Evolutionary conservation across 1,284 basidiomycete genomes (phyloP), one percentile per base, ranked within the genome.

Genomic region (Ustilago vetiveriae): DNA sequence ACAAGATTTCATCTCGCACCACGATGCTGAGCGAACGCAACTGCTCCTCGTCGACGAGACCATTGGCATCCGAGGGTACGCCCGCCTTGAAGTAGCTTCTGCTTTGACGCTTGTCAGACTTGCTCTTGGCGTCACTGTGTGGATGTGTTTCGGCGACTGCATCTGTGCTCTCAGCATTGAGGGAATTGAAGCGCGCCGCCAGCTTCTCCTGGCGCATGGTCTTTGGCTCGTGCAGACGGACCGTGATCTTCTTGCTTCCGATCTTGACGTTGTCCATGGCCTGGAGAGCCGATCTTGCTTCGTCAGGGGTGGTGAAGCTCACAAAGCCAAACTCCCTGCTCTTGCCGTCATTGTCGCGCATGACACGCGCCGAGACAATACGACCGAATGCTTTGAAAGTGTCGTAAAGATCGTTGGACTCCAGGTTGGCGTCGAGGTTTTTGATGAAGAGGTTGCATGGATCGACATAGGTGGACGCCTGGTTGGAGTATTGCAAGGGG

Each of bases 311-410:
- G 13, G 60, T 69, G 71, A 80, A 97, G 23, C 90, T 92, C 55
- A 97, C 94, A 78, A 97, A 98, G n/a, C 94, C 94, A 79, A 95
- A 97, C 6, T 92, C 92, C 55, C 92, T 89, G 81, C 90, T 92
- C 50, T 90, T 88, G 21, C 91, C 90, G 45, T 78, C 84, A 72
- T 93, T 90, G 76, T 93, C 93, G 22, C 92, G 88, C 94, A 96
- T 96, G 44, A 97, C 92, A 56, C 92, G 88, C 23, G 93, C 93
- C 80, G 92, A 92, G 27, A 81, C 71, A 45, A 82, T 82, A 17
- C 56, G 44, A 10, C 82, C 81, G 58, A 53, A 80, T 3, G 42
- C 42, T 33, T 76, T 65, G 70, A 80, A 76, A 50, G 50, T 47
- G 41, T 58, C 39, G 38, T 72, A 72, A 22, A 79, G 70, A 22